Base-by-base conservation (phyloP, 1,284 basidiomycete species). In the Ganoderma boninense region DNA sequence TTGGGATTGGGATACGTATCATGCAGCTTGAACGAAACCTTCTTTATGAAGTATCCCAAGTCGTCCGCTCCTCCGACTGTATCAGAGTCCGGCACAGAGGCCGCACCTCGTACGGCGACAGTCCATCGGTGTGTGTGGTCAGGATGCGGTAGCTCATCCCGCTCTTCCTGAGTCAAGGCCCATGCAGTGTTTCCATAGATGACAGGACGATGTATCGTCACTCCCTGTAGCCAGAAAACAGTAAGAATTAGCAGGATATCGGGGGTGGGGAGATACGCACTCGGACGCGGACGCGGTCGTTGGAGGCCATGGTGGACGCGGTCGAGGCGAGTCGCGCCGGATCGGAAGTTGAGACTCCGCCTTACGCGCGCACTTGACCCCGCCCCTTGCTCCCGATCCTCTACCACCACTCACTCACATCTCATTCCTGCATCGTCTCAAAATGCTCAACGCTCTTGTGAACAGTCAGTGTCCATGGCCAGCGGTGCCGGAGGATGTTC, bases 91-190 rank as follows among this genome's bases (percentile, higher is more conserved):
- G 87, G 85, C 23, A 82, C 81, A 69, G 90, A 92, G 4, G 92
- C 87, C 7, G 93, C 92, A 69, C 92, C 91, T 46, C 98, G 91
- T 16, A 99, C 90, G 40, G 97, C 97, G 66, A 99, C 92, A 0
- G 97, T 99, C 98, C 98, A 99, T 75, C 90, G 89, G 81, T 99
- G 97, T 2, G 98, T 99, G 79, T 99, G 98, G 77, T 94, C 92
- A 23, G 88, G 87, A 63, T 84, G 82, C 26, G 83, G 77, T 10
- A 85, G 82, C 10, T 81, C 75, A 66, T 91, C 89, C 65, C 90
- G 89, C 78, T 98, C 97, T 74, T 92, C 89, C 10, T 89, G 86
- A 0, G 90, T 92, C 72, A 99, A 81, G 40, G 97, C 90, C 1
- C 90, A 89, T 14, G 97, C 95, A n/a, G 94, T 95, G 79, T 98